These are phyloP conservation scores for Penicillium sp. DNA, from an alignment of 2,329 filamentous ascomycete species.

Conservation along the genomic window DNA sequence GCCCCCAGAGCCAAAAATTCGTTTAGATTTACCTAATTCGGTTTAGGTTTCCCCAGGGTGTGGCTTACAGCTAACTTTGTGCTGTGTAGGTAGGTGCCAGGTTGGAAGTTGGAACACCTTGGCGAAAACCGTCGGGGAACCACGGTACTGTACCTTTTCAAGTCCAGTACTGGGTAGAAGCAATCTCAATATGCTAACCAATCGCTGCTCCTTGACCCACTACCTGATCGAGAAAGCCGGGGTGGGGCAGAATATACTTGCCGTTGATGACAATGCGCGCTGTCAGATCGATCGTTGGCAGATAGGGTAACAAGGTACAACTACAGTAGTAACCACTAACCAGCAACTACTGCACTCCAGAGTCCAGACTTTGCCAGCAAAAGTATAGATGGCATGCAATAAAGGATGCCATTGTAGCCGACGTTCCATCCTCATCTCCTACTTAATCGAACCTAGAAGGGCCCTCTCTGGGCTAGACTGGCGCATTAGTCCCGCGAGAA, in stretches of 20 bases:
- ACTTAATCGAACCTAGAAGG: background rate
- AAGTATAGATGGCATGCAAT: background rate
- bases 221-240: background rate
- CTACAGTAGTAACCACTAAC: no score
- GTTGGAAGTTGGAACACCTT: background rate
- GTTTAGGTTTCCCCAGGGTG: constrained; percentile 4
- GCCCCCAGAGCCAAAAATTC: background rate
- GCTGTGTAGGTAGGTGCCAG: background rate
- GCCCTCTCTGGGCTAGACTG: background rate
- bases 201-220: background rate
- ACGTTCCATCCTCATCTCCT: background rate
- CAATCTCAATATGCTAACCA: background rate
- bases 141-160: background rate
- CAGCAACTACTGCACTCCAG: background rate
- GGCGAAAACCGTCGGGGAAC: background rate
- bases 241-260: background rate
- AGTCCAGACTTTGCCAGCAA: background rate
- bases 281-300: constrained; percentile 6
- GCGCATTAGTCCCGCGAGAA: background rate
- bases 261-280: background rate
- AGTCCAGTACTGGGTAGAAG: background rate
- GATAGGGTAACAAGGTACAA: no score
- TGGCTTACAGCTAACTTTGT: background rate
- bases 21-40: constrained; percentile 13
- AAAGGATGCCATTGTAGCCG: background rate